These are phyloP conservation scores for Zygnema circumcarinatum DNA, from an alignment of 139 green algal species.

Conservation along the genomic window DNA sequence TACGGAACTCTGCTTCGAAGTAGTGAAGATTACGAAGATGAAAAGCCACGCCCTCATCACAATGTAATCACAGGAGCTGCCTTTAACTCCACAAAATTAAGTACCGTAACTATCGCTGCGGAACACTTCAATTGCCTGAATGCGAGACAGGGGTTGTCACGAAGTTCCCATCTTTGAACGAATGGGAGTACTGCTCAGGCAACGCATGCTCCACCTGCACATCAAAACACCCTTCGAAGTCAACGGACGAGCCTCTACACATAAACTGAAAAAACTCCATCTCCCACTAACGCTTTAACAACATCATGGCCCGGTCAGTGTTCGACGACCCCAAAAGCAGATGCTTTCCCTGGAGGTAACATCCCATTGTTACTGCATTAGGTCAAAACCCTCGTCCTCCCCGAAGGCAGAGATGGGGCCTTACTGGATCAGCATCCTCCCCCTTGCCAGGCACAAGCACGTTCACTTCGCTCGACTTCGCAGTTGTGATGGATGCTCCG, in stretches of 20 bases:
- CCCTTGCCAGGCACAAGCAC: conserved; percentile 67
- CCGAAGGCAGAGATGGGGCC: no score
- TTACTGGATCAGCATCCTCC: neutral
- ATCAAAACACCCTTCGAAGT: neutral
- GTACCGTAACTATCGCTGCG: neutral
- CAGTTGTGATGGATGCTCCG: conserved; percentile 73
- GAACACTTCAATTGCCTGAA: conserved; percentile 47
- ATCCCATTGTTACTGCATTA: neutral
- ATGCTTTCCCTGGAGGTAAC: neutral
- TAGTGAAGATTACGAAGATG: no score
- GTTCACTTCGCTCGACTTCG: conserved; percentile 89
- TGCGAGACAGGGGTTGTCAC: conserved; percentile 55
- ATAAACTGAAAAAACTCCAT: no score
- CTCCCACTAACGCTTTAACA: no score
- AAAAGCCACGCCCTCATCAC: no score
- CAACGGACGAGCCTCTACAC: no score
- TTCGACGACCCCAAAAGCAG: no score
- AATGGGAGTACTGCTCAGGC: conserved; percentile 52
- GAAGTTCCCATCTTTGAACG: conserved; percentile 45
- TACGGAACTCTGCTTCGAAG: no score
- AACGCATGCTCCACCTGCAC: conserved; percentile 57
- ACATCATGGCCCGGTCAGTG: no score
- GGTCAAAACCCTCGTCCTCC: no score
- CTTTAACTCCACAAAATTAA: neutral
- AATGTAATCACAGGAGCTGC: no score